These are phyloP conservation scores for Schizochytrium sp. DNA, from an alignment of 108 stramenopile genomes.

Conservation along the genomic window DNA sequence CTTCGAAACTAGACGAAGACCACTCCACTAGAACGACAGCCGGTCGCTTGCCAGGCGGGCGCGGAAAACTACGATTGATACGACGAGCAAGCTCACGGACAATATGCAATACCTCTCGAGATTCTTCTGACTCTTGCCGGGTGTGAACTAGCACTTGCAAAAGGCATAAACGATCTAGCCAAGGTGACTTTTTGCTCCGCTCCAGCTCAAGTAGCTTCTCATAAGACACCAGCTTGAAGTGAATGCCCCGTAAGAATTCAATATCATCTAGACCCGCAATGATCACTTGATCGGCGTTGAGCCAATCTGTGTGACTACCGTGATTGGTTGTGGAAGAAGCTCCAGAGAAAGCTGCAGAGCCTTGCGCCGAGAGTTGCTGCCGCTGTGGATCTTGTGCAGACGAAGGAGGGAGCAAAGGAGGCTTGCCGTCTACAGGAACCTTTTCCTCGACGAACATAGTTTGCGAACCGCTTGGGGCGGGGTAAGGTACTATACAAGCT, in stretches of 20 bases:
- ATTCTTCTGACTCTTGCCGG: neutral
- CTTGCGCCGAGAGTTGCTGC: too few relatives aligned
- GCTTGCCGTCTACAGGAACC: neutral
- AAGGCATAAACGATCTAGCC: slow-evolving; percentile 25
- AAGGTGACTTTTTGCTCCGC: slow-evolving; percentile 8
- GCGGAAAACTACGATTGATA: slow-evolving; percentile 16
- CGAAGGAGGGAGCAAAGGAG: neutral
- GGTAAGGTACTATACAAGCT: slow-evolving; percentile 6
- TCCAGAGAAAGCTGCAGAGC: neutral
- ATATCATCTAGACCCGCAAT: slow-evolving; percentile 28
- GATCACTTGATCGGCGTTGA: slow-evolving; percentile 35
- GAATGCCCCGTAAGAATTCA: slow-evolving; percentile 9
- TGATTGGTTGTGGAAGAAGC: neutral
- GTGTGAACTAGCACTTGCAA: slow-evolving; percentile 21
- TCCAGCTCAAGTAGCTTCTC: slow-evolving; percentile 35
- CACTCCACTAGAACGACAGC: slow-evolving; percentile 40
- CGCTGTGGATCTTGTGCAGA: neutral
- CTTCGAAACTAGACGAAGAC: slow-evolving; percentile 24
- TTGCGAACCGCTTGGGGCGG: neutral
- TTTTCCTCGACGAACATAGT: slow-evolving; percentile 16
- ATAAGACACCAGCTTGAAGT: slow-evolving; percentile 52
- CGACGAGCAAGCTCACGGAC: neutral
- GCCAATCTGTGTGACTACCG: neutral
- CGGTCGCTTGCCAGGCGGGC: slow-evolving; percentile 15
- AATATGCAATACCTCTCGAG: slow-evolving; percentile 14